These are phyloP conservation scores for Coemansia nantahalensis DNA, from an alignment of 192 early-diverging fungal species.

Conservation along the genomic window DNA sequence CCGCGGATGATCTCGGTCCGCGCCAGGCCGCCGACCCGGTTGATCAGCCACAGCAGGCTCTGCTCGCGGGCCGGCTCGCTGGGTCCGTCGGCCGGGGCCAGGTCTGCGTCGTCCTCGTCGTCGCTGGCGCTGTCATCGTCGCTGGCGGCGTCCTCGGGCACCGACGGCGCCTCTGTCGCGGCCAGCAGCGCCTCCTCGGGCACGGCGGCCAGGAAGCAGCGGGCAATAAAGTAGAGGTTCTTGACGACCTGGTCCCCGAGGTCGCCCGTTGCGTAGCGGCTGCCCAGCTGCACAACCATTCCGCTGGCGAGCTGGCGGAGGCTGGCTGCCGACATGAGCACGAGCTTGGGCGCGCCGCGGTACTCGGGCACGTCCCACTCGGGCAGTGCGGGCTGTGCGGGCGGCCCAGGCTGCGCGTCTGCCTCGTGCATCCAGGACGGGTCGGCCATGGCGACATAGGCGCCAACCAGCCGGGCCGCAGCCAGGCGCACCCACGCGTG, in stretches of 20 bases:
- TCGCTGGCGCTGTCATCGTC: constrained; percentile 30
- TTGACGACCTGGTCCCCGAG: constrained; percentile 87
- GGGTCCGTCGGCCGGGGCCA: constrained; percentile 4
- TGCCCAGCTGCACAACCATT: constrained; percentile 65
- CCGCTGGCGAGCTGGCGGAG: constrained; percentile 57
- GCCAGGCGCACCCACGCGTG: constrained; percentile 87
- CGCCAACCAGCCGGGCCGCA: constrained; percentile 68
- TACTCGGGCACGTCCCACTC: constrained; percentile 35
- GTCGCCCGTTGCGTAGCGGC: constrained; percentile 66
- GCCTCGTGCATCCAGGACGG: constrained; percentile 53
- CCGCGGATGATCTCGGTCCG: constrained; percentile 49
- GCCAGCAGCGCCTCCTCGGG: constrained; percentile 7
- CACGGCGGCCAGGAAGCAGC: constrained; percentile 57
- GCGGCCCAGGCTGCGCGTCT: constrained; percentile 3
- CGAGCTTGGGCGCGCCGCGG: constrained; percentile 21
- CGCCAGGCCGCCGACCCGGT: constrained; percentile 30
- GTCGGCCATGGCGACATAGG: constrained; percentile 72
- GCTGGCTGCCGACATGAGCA: constrained; percentile 27
- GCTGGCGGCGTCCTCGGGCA: constrained; percentile 13
- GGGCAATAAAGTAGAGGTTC: constrained; percentile 91
- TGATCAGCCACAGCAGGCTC: constrained; percentile 49
- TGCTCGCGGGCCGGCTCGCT: constrained; percentile 23
- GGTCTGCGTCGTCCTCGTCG: constrained; percentile 14
- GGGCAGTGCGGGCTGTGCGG: background rate
- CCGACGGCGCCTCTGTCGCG: background rate